Evolutionary conservation across 805 yeast genomes (phyloP), one percentile per base, ranked within the genome.

Genomic region (Starmerella vaccinii): DNA sequence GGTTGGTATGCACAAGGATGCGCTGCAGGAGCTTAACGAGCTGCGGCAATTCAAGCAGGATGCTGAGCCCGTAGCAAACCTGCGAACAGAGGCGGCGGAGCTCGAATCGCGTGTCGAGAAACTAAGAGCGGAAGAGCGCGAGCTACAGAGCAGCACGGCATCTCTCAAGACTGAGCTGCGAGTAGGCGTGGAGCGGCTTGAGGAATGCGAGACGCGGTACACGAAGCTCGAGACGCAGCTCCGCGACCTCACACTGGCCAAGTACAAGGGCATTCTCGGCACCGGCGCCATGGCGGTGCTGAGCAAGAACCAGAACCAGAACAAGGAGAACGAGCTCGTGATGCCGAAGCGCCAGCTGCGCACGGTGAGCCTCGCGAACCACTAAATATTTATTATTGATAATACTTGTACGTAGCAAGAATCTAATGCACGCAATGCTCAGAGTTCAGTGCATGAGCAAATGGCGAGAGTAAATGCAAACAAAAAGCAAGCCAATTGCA

Each of bases 321-420:
- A 56, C 54, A 55, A 58, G 49, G 60, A 59, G 44, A 54, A 55
- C 46, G 60, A 59, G 43, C 46, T 57, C 12, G 40, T 54, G 30
- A 49, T 59, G 16, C 60, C 60, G 29, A 59, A 59, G 47, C 59
- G 62, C 13, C 61, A 59, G 43, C 49, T 58, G 40, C 49, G 62
- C 15, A 59, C 61, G 15, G 58, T 58, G 21, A 59, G 62, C 47
- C 27, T 53, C 27, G 57, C 57, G 5, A 42, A 53, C 39, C 44
- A 44, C 12, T 50, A 50, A n/a, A 23, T 40, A 41, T 48, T 48
- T 41, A 48, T 34, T 34, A 6, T n/a, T n/a, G n/a, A n/a, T n/a
- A n/a, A n/a, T n/a, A n/a, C n/a, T n/a, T n/a, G n/a, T n/a, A n/a
- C n/a, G n/a, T n/a, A n/a, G n/a, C n/a, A n/a, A n/a, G n/a, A n/a